Base-by-base conservation (phyloP, 768 basidiomycete species). In the Mycena haematopus region DNA sequence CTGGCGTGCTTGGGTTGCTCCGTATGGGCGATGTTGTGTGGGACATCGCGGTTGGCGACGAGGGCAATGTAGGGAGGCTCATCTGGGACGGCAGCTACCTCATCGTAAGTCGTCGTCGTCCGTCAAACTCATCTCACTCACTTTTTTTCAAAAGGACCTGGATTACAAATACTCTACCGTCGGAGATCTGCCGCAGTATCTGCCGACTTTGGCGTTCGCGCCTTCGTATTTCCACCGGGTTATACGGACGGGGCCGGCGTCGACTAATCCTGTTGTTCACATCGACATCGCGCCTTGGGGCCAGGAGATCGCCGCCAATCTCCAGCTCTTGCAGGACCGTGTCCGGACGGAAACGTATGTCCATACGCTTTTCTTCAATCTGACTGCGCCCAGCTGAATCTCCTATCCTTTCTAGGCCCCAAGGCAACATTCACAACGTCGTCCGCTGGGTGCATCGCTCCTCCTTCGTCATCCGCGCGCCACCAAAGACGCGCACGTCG, bases 161-260 rank as follows among this genome's bases (percentile, higher is more conserved):
- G 93, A 95, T 72, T 93, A 92, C 72, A 86, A 87, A 21, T 95
- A 90, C 74, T 91, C 91, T 15, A 71, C 82, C 1, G 79, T 86
- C 36, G 92, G 92, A 6, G 92, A 94, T 70, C 75, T 93, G 29
- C 91, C 93, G 21, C 86, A 86, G 68, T 93, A 93, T 74, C 79
- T 95, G 64, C 90, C 90, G 49, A 86, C 89, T 13, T 73, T 95
- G 44, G 90, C 91, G 2, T 92, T 93, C 71, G 83, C 93, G 19
- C 93, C 93, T 1, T 93, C 93, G 22, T 94, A 94, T 75, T 95
- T 94, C 80, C 91, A 95, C 73, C 86, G 90, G 40, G 90, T 93
- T 46, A 86, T 95, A 58, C 85, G 91, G 21, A 88, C 86, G 0
- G 84, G 86, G 17, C 73, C 82, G 17, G 69, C 69, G 17, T 77